Evolutionary conservation across 441 rosid genomes (phyloP), one percentile per base, ranked within the genome.

Genomic region (Aquilaria agallochum): DNA sequence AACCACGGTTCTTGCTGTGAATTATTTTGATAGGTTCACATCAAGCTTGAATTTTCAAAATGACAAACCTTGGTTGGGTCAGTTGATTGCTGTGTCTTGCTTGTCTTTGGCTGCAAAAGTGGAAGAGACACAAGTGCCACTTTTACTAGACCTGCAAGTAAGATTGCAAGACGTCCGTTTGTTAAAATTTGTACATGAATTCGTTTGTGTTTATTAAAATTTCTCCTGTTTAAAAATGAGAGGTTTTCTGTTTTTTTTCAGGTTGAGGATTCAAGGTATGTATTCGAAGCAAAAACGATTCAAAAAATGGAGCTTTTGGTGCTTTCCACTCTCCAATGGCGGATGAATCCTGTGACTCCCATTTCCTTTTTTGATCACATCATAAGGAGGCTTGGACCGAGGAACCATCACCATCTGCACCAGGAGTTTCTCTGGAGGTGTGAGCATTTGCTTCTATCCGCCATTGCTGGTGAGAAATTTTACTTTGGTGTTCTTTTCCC

Each of bases 91-190:
- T 36, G 89, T 86, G 34, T 79, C 89, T 66, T 86, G 80, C 57
- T 67, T 86, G 72, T 86, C 92, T 60, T 55, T 86, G 69, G 92
- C 92, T 67, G 88, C 89, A 40, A 86, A 86, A 74, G 84, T 86
- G 56, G 92, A 84, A 71, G 92, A 86, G 76, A 75, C 82, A 56
- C 89, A 71, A 42, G 86, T 80, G 45, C 92, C 89, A 2, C 75
- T 82, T 62, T 86, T 86, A 9, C 48, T 80, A 10, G 86, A 86
- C 59, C 76, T 85, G 45, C 91, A 85, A 74, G 91, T 83, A 72
- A n/a, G 46, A 55, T 36, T 59, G 68, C 67, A 63, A 14, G 60
- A 60, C 49, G 20, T 20, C 27, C 49, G 56, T 74, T 72, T 46
- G 48, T 63, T 58, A 27, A 20, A 20, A 31, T 66, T 72, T 15